phyloP scores from a whole-genome alignment of 768 basidiomycete species.

The Stropharia rugosoannulata region DNA sequence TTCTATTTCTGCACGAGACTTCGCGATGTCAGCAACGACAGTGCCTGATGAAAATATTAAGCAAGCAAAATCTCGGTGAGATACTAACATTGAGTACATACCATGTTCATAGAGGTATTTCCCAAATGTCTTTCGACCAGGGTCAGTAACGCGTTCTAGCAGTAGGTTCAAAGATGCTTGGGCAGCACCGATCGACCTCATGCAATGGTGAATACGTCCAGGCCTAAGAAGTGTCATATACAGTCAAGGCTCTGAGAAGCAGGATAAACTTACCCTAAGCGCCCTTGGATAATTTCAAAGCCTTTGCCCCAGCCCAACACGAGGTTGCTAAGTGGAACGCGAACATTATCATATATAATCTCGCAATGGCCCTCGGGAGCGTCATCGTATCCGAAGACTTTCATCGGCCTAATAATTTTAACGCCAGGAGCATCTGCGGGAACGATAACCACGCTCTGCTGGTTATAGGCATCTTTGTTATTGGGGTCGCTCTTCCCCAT shows the following conservation, averaged over 20 bases:
- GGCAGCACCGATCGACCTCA: constrained; percentile 93
- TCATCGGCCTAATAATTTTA: constrained; percentile 88
- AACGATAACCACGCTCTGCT: constrained; percentile 96
- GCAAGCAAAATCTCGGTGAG: background rate
- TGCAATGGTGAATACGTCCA: constrained; percentile 96
- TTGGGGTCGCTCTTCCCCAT: constrained; percentile 92
- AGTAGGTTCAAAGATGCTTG: constrained; percentile 82
- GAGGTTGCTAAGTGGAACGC: constrained; percentile 80
- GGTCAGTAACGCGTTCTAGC: constrained; percentile 92
- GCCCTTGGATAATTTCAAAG: constrained; percentile 97
- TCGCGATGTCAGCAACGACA: constrained; percentile 87
- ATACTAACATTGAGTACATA: constrained; percentile 23
- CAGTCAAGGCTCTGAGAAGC: background rate
- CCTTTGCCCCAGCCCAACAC: constrained; percentile 93
- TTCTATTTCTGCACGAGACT: constrained; percentile 93
- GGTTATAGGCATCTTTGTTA: constrained; percentile 72
- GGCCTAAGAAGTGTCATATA: constrained; percentile 47
- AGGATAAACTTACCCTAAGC: constrained; percentile 66
- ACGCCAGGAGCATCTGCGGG: constrained; percentile 86
- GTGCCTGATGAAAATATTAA: constrained; percentile 50
- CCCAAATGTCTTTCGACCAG: constrained; percentile 88
- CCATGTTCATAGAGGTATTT: constrained; percentile 92
- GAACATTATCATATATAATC: constrained; percentile 91
- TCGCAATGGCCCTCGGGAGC: constrained; percentile 98
- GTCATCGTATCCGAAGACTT: constrained; percentile 92